Percentiles rank a stretch among this genome's conserved stretches.
phyloP scores from a whole-genome alignment of 345 rosid genomes.

The Boechera divaricarpa region DNA sequence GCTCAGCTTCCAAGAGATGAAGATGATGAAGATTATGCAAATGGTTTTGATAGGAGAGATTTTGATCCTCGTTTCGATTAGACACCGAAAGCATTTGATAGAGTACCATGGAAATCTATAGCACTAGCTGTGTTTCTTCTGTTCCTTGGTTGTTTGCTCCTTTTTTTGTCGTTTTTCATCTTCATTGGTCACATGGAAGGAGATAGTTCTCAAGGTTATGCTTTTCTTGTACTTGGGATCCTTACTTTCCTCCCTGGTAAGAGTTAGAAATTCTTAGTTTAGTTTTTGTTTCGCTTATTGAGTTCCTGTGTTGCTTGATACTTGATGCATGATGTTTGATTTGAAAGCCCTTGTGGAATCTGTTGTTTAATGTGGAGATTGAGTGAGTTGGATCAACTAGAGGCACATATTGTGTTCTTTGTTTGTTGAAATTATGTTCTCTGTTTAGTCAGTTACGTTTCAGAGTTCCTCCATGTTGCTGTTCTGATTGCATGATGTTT shows the following conservation, averaged over 20 bases:
- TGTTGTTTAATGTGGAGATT: not conserved
- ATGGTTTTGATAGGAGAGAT: constrained; percentile 37
- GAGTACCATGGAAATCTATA: constrained; percentile 84
- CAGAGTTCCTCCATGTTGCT: not conserved
- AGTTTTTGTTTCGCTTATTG: not conserved
- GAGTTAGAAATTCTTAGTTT: not conserved
- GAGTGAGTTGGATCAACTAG: not conserved
- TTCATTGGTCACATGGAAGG: constrained; percentile 90
- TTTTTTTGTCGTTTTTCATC: constrained; percentile 72
- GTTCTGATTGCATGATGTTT: too few relatives aligned
- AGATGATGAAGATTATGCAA: constrained; percentile 49
- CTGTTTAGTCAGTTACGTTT: not conserved
- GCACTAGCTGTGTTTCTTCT: constrained; percentile 74
- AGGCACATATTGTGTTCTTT: not conserved
- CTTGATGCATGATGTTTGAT: not conserved
- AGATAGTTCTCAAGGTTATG: constrained; percentile 79
- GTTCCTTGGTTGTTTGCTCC: constrained; percentile 68
- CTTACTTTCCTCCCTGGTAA: constrained; percentile 89
- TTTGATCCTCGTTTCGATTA: constrained; percentile 79
- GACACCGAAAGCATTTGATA: constrained; percentile 62
- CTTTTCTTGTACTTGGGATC: constrained; percentile 75
- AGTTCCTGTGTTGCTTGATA: not conserved
- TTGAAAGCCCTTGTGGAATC: not conserved
- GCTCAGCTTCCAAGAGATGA: constrained; percentile 65
- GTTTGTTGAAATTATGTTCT: not conserved